phyloP scores from a whole-genome alignment of 2,329 filamentous ascomycete genomes.

The Fusarium verticillioides region DNA sequence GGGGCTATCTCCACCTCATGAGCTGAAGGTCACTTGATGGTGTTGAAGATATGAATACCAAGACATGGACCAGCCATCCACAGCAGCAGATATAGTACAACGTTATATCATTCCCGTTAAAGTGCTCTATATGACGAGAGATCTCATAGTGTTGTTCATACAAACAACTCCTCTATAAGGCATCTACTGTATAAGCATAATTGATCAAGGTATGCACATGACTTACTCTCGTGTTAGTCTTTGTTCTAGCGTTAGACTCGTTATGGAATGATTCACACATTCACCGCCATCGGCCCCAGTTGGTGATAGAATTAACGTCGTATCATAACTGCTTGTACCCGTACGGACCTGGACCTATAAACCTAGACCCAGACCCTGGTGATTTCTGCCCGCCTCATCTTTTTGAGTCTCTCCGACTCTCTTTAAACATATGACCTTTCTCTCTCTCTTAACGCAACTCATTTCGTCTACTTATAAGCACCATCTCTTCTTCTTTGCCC shows the following conservation, averaged over 20 bases:
- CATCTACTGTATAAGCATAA: not conserved
- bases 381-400: constrained; percentile 23
- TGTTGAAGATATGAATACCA: not conserved
- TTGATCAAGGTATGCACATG: not conserved
- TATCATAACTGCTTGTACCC: constrained; percentile 37
- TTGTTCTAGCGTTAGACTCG: constrained; percentile 10
- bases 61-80: not conserved
- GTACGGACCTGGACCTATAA: constrained; percentile 8
- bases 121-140: not conserved
- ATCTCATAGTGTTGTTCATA: not conserved
- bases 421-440: constrained; percentile 6
- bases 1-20: constrained; percentile 18
- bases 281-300: constrained; percentile 44
- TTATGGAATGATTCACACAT: constrained; percentile 40
- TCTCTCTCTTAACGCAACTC: not conserved
- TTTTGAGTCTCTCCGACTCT: not conserved
- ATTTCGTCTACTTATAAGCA: not conserved
- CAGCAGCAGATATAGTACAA: too few relatives aligned
- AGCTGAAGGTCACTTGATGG: not conserved
- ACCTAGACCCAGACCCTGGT: constrained; percentile 36
- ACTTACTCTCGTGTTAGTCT: not conserved
- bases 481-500: not conserved
- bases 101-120: too few relatives aligned
- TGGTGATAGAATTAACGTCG: constrained; percentile 34
- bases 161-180: not conserved